phyloP scores from a whole-genome alignment of 2,329 filamentous ascomycete genomes.

The Cyphellophora europaea region DNA sequence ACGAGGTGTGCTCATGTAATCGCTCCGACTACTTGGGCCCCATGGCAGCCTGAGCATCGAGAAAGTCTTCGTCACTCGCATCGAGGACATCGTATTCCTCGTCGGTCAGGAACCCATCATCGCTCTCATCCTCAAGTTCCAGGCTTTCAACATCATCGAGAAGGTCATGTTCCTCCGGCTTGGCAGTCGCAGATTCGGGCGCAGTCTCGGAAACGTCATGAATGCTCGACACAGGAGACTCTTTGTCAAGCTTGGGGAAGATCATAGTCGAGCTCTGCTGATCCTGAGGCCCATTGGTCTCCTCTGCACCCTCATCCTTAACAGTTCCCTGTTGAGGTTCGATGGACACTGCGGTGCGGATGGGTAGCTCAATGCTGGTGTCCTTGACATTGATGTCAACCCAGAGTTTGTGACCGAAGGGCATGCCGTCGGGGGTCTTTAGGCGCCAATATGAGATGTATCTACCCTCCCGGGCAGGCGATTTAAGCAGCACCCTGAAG shows the following conservation, averaged over 20 bases:
- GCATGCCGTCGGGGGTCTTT: slow-evolving; percentile 66
- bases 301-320: slow-evolving; percentile 27
- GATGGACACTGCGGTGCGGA: slow-evolving; percentile 7
- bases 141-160: slow-evolving; percentile 52
- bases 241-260: slow-evolving; percentile 92
- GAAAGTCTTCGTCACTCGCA: slow-evolving; percentile 81
- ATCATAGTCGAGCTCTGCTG: slow-evolving; percentile 61
- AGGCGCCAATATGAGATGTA: slow-evolving; percentile 95
- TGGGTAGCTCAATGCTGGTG: slow-evolving; percentile 16
- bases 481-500: slow-evolving; percentile 79
- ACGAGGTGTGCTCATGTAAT: too few species aligned
- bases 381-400: slow-evolving; percentile 70
- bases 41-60: slow-evolving; percentile 30
- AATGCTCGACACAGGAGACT: slow-evolving; percentile 75
- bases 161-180: slow-evolving; percentile 42
- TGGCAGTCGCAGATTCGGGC: slow-evolving; percentile 24
- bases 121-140: slow-evolving; percentile 37
- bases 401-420: slow-evolving; percentile 92
- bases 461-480: slow-evolving; percentile 65
- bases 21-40: slow-evolving; percentile 13
- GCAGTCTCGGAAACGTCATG: slow-evolving; percentile 47
- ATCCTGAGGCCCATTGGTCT: slow-evolving; percentile 21
- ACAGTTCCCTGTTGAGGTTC: slow-evolving; percentile 13
- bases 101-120: slow-evolving; percentile 78
- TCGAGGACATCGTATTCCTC: slow-evolving; percentile 98